Evolutionary conservation across 2,329 filamentous ascomycete genomes (phyloP).

Genomic region (Diaporthe sp.): DNA sequence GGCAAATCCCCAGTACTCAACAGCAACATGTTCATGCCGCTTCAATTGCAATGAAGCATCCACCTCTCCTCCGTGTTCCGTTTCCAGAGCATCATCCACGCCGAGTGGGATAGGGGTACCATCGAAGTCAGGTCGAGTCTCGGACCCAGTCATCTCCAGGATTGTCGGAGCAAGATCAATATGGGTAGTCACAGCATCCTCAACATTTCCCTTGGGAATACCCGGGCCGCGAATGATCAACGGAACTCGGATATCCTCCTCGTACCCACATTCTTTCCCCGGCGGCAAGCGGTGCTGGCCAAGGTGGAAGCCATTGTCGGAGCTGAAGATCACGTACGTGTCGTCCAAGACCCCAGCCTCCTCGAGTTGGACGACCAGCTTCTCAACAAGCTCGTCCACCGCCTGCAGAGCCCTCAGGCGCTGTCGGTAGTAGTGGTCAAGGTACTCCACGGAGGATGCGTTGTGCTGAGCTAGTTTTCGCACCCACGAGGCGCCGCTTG

Average conservation of each 20-base stretch:
- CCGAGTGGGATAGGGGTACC: conserved; percentile 60
- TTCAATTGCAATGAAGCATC: conserved; percentile 28
- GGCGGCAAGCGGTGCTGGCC: conserved; percentile 69
- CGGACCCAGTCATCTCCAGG: conserved; percentile 57
- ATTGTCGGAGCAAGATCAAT: conserved; percentile 74
- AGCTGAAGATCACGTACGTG: conserved; percentile 69
- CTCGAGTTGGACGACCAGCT: conserved; percentile 57
- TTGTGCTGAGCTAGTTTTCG: conserved; percentile 53
- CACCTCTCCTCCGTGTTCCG: not conserved
- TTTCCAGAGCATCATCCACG: not conserved
- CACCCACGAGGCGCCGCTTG: conserved; percentile 60
- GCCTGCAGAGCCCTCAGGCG: conserved; percentile 65
- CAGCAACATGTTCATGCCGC: conserved; percentile 60
- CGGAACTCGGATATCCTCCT: conserved; percentile 72
- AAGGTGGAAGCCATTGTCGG: conserved; percentile 72
- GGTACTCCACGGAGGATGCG: conserved; percentile 54
- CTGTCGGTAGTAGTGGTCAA: conserved; percentile 64
- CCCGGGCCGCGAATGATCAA: conserved; percentile 71
- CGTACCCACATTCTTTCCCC: conserved; percentile 69
- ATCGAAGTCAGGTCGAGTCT: conserved; percentile 65
- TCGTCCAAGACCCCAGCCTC: conserved; percentile 71
- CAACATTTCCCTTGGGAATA: conserved; percentile 55
- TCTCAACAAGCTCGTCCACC: conserved; percentile 67
- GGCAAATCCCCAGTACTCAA: conserved; percentile 60
- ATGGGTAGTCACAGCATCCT: conserved; percentile 68